A percentile compares a stretch with the other conserved stretches of the same genome.
phyloP scores from a whole-genome alignment of 306 rosid species.

The Begonia fuchsioides region DNA sequence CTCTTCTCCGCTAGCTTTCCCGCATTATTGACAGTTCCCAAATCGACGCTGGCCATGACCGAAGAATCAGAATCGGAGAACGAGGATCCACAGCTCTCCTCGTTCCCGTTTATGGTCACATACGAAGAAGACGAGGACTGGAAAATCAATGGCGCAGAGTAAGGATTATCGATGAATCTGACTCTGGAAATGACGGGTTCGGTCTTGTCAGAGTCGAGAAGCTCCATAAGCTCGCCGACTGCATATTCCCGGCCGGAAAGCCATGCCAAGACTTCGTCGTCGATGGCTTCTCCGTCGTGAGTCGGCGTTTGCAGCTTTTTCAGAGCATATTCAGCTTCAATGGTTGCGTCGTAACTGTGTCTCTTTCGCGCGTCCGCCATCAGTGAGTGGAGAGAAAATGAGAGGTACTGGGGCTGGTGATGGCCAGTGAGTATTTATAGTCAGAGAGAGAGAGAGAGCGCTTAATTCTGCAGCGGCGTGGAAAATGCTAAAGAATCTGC shows the following conservation, averaged over 20 bases:
- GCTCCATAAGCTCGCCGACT: slow-evolving; percentile 14
- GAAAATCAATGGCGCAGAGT: slow-evolving; percentile 23
- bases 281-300: background rate
- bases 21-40: background rate
- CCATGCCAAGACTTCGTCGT: slow-evolving; percentile 16
- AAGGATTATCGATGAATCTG: slow-evolving; percentile 40
- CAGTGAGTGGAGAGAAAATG: background rate
- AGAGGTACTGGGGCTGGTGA: background rate
- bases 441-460: slow-evolving; percentile 1
- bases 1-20: slow-evolving; percentile 1
- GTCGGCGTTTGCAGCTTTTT: slow-evolving; percentile 6
- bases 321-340: background rate
- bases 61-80: too few relatives aligned
- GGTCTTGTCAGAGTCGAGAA: slow-evolving; percentile 4
- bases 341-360: background rate
- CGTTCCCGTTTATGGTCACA: slow-evolving; percentile 55
- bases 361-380: slow-evolving; percentile 15
- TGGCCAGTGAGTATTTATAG: background rate
- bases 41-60: too few relatives aligned
- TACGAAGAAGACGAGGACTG: slow-evolving; percentile 43
- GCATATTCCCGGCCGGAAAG: slow-evolving; percentile 10
- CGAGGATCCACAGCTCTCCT: too few relatives aligned
- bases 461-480: background rate
- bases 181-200: slow-evolving; percentile 5
- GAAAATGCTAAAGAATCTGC: background rate